Conservation (phyloP, 768 basidiomycete species). For the Mrakia frigida region DNA sequence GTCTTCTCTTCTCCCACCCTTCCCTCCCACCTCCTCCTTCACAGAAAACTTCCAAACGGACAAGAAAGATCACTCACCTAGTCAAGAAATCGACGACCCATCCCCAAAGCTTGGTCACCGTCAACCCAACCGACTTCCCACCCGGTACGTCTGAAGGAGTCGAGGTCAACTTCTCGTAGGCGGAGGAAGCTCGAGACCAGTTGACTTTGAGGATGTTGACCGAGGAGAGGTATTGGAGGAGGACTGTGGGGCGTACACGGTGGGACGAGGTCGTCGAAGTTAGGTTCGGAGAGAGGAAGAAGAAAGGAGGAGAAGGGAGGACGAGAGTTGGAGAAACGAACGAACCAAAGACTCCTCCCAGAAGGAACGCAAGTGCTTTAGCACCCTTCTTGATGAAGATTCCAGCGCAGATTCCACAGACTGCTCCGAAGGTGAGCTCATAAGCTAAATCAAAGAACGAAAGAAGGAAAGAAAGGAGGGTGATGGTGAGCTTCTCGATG, state of each 20-base stretch:
- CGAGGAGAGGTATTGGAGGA: slow-evolving; percentile 26
- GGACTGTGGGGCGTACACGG: background rate
- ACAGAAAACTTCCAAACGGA: background rate
- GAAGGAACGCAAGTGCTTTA: slow-evolving; percentile 68
- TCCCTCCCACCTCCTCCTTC: background rate
- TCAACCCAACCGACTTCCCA: slow-evolving; percentile 14
- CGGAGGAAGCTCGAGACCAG: slow-evolving; percentile 17
- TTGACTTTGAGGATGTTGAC: slow-evolving; percentile 29
- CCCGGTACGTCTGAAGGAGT: slow-evolving; percentile 5
- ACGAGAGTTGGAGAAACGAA: slow-evolving; percentile 62
- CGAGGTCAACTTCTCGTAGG: slow-evolving; percentile 4
- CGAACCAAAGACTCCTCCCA: slow-evolving; percentile 83
- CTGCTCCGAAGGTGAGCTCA: slow-evolving; percentile 82
- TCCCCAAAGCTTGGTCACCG: slow-evolving; percentile 16
- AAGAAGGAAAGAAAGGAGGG: background rate
- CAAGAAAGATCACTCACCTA: background rate
- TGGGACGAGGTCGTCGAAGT: too few species aligned
- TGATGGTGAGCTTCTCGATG: background rate
- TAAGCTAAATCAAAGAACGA: slow-evolving; percentile 46
- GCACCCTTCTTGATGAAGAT: slow-evolving; percentile 95
- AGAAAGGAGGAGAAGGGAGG: background rate
- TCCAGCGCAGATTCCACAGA: slow-evolving; percentile 80
- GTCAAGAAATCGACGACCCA: slow-evolving; percentile 32
- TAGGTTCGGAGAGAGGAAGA: background rate
- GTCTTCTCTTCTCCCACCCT: background rate